Percentiles rank a stretch among this genome's conserved stretches.
phyloP scores from a whole-genome alignment of 176 grass and related monocot species.

The Musa beccarii region DNA sequence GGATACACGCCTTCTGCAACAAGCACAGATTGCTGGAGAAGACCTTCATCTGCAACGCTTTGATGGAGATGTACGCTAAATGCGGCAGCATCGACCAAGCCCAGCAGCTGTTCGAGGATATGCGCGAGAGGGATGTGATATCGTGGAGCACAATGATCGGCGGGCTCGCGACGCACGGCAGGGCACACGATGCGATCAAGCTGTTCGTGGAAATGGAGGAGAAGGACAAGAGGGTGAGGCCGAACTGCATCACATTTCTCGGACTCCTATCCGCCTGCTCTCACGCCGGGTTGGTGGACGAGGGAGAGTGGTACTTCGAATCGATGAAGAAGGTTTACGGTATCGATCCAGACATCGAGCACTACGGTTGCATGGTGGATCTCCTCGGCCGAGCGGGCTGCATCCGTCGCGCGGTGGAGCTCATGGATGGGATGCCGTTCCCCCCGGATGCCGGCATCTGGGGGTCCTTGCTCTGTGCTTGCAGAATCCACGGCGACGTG shows the following conservation, averaged over 20 bases:
- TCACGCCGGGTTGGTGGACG: conserved; percentile 42
- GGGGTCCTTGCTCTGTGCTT: conserved; percentile 54
- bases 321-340: conserved; percentile 28
- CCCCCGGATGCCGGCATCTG: conserved; percentile 40
- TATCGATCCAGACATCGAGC: conserved; percentile 37
- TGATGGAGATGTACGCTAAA: conserved; percentile 64
- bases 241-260: conserved; percentile 45
- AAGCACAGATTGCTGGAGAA: conserved; percentile 35
- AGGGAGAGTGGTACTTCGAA: conserved; percentile 40
- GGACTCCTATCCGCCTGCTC: conserved; percentile 54
- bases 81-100: conserved; percentile 52
- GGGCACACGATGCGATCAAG: conserved; percentile 32
- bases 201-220: conserved; percentile 48
- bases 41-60: conserved; percentile 36
- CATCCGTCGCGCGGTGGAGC: conserved; percentile 12
- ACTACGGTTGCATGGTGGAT: conserved; percentile 52
- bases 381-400: conserved; percentile 39
- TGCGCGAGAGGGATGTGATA: conserved; percentile 43
- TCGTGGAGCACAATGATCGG: conserved; percentile 52
- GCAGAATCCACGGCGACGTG: conserved; percentile 39
- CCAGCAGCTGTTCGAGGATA: conserved; percentile 33
- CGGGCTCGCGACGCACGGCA: conserved; percentile 38
- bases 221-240: conserved; percentile 23
- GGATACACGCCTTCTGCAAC: conserved; percentile 47
- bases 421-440: conserved; percentile 31